Percentiles rank a stretch among this genome's conserved stretches.
These are phyloP conservation scores for Penicillium atrosanguineum DNA, from an alignment of 495 filamentous ascomycete species.

Conservation along the genomic window DNA sequence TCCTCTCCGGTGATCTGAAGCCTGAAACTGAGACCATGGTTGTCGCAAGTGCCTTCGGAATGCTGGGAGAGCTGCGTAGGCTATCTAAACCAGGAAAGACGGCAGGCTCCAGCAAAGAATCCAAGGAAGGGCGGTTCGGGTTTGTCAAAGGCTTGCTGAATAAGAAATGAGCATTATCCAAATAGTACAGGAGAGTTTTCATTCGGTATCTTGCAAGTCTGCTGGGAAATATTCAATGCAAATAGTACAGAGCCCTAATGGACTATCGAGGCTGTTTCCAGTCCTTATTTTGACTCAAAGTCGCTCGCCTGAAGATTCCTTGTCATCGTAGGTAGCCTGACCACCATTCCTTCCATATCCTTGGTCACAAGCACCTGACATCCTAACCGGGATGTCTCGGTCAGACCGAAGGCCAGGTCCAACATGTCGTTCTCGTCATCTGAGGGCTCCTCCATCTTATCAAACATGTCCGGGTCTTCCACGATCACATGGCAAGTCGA, in stretches of 20 bases:
- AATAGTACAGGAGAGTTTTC: constrained; percentile 31
- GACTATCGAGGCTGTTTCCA: constrained; percentile 5
- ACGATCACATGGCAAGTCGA: constrained; percentile 98
- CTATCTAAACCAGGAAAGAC: neutral
- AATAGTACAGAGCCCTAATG: constrained; percentile 25
- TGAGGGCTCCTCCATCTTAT: constrained; percentile 86
- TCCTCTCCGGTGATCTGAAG: neutral
- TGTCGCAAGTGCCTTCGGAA: neutral
- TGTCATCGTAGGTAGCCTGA: constrained; percentile 88
- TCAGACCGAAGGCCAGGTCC: constrained; percentile 91
- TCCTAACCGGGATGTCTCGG: constrained; percentile 92
- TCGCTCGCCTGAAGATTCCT: constrained; percentile 95
- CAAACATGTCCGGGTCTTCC: constrained; percentile 75
- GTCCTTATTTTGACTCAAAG: constrained; percentile 54
- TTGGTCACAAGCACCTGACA: constrained; percentile 92
- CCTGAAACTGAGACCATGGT: neutral
- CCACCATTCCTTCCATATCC: constrained; percentile 80
- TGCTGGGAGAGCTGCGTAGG: neutral
- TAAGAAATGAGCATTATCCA: constrained; percentile 1
- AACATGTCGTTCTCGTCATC: constrained; percentile 99
- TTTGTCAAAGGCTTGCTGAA: neutral
- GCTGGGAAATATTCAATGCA: constrained; percentile 17
- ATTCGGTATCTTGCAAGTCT: constrained; percentile 22
- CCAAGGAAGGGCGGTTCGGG: neutral
- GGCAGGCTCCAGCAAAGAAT: neutral